These are phyloP conservation scores for Diversispora eburnea DNA, from an alignment of 192 early-diverging fungal genomes.

Conservation along the genomic window DNA sequence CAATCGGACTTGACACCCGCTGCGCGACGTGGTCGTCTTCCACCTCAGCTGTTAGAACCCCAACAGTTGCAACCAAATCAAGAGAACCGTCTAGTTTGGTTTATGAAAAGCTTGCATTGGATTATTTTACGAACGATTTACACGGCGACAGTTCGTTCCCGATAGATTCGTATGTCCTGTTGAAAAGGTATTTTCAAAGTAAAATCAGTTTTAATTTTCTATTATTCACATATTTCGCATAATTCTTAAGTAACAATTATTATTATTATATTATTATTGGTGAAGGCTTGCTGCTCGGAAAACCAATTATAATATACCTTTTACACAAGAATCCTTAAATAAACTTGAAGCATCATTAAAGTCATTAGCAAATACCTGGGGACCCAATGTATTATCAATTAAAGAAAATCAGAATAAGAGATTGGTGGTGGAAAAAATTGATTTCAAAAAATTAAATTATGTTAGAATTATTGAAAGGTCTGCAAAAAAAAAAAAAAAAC, in stretches of 20 bases:
- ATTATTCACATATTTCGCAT: too few relatives aligned
- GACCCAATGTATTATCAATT: slow-evolving; percentile 21
- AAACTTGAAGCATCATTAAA: slow-evolving; percentile 24
- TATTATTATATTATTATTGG: background rate
- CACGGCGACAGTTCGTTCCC: background rate
- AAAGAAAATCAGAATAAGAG: slow-evolving; percentile 24
- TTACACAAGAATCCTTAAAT: slow-evolving; percentile 12
- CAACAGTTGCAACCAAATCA: background rate
- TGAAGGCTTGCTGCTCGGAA: slow-evolving; percentile 14
- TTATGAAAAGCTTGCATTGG: background rate
- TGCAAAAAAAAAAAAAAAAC: too few relatives aligned
- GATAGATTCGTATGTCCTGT: slow-evolving; percentile 3
- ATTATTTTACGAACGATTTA: slow-evolving; percentile 18
- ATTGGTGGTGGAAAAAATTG: slow-evolving; percentile 17
- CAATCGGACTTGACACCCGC: background rate
- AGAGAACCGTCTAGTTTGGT: background rate
- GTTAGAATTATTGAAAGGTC: slow-evolving; percentile 25
- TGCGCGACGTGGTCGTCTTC: background rate
- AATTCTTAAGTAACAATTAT: background rate
- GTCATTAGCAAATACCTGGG: slow-evolving; percentile 23
- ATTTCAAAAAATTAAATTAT: slow-evolving; percentile 14
- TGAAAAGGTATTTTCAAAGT: slow-evolving; percentile 4
- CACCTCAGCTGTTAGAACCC: background rate
- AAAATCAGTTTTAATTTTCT: background rate
- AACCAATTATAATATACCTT: background rate